Base-by-base conservation (phyloP, 306 rosid genomes). In the Pyrus pyrifolia region DNA sequence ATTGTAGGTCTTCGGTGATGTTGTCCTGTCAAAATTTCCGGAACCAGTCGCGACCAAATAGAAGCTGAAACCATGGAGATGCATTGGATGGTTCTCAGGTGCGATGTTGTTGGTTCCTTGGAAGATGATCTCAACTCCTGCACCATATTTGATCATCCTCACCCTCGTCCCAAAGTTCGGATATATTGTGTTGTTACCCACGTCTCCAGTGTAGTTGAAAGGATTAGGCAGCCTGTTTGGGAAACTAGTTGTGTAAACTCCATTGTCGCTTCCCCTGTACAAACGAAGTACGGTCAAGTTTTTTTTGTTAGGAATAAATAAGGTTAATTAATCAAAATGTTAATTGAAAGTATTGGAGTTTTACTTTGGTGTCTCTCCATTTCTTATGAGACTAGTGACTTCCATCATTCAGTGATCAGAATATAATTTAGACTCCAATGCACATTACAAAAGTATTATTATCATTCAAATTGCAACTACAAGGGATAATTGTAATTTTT, bases 51-150 rank as follows among this genome's bases (percentile, higher is more conserved):
- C 88, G 27, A 85, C 86, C 63, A 79, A 33, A 22, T 57, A 85
- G 79, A 85, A 85, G 53, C 80, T 85, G 44, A 18, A 85, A 9
- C 91, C 91, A 67, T 87, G 91, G 27, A 85, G 78, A 73, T 87
- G 91, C 67, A 85, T 62, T 0, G 89, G 87, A 53, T 87, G 91
- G 75, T 83, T 85, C 86, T 82, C 86, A 7, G 88, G 73, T 12
- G 53, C 68, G 13, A 57, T 3, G 35, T 83, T 2, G 53, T 76
- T 75, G 0, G 89, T 87, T 29, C 87, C 91, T 67, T 87, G 91
- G 81, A 70, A 78, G 17, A 83, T 76, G 12, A 87, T 68, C 75
- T 87, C 88, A 42, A 87, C 88, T 12, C 46, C 67, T 68, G 38
- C 81, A 21, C 81, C 81, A 27, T 76, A 86, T 10, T 78, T 69